phyloP scores from a whole-genome alignment of 768 basidiomycete genomes.

The Phylloporus sp. region DNA sequence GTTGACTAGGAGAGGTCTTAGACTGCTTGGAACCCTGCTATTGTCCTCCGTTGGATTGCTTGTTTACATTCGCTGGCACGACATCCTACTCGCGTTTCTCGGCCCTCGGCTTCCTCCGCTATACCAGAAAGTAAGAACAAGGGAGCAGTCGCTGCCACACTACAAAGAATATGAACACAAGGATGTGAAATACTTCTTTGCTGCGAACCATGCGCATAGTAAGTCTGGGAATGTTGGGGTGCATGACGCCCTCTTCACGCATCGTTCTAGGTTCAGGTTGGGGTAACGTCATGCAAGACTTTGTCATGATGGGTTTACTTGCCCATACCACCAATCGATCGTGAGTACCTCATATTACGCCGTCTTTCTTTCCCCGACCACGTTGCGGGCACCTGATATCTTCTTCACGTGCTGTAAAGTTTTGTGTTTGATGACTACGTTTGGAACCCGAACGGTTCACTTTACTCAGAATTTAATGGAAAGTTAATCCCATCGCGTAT shows the following conservation, averaged over 20 bases:
- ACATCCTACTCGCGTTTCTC: not conserved
- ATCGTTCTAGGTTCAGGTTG: slow-evolving; percentile 33
- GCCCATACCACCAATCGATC: slow-evolving; percentile 34
- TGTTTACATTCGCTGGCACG: slow-evolving; percentile 8
- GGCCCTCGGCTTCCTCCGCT: slow-evolving; percentile 35
- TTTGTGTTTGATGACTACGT: slow-evolving; percentile 44
- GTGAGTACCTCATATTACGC: slow-evolving; percentile 18
- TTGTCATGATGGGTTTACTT: slow-evolving; percentile 34
- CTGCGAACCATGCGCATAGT: slow-evolving; percentile 46
- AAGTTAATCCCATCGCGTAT: slow-evolving; percentile 37
- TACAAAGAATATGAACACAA: slow-evolving; percentile 36
- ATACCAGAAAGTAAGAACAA: slow-evolving; percentile 35
- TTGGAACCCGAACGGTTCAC: slow-evolving; percentile 35
- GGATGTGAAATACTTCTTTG: slow-evolving; percentile 41
- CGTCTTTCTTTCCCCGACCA: not conserved
- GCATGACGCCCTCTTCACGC: not conserved
- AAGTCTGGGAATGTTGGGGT: slow-evolving; percentile 3
- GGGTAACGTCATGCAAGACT: slow-evolving; percentile 42
- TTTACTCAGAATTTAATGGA: slow-evolving; percentile 36
- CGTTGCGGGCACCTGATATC: slow-evolving; percentile 2
- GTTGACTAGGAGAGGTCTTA: slow-evolving; percentile 26
- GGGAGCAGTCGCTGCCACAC: slow-evolving; percentile 41
- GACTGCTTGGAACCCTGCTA: slow-evolving; percentile 7
- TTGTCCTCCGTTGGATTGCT: slow-evolving; percentile 13
- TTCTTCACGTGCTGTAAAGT: slow-evolving; percentile 17